Conservation (phyloP, 345 rosid genomes). For the Clarkia xantiana region DNA sequence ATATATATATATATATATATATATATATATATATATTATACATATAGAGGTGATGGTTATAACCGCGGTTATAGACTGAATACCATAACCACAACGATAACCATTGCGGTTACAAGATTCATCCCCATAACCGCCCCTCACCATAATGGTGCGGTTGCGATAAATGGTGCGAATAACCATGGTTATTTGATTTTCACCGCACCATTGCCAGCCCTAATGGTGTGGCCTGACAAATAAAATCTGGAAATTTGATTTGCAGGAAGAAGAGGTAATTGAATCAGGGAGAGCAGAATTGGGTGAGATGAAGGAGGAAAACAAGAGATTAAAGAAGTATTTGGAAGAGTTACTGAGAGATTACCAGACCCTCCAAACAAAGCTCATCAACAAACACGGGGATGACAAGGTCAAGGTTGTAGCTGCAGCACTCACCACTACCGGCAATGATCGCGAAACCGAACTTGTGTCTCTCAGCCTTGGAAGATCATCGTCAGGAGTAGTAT, state of each 20-base stretch:
- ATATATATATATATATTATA: no score
- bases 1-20: no score
- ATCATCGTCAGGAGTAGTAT: slow-evolving; percentile 10
- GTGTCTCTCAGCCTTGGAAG: slow-evolving; percentile 70
- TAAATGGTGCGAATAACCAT: no score
- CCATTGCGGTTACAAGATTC: no score
- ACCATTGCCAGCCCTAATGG: neutral
- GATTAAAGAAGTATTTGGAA: slow-evolving; percentile 39
- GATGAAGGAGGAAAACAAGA: slow-evolving; percentile 63
- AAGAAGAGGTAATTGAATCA: slow-evolving; percentile 33
- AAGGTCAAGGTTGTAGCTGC: slow-evolving; percentile 8
- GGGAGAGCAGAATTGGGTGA: slow-evolving; percentile 60
- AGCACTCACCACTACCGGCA: neutral
- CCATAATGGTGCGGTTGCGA: neutral
- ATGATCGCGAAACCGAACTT: slow-evolving; percentile 32
- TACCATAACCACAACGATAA: no score
- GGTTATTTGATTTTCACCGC: no score
- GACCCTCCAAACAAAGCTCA: slow-evolving; percentile 40
- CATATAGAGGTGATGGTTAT: no score
- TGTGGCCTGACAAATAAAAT: neutral
- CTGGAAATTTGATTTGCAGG: neutral
- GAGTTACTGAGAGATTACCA: slow-evolving; percentile 49
- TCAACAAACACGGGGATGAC: slow-evolving; percentile 28
- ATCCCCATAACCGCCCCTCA: no score
- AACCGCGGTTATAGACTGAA: no score